These are phyloP conservation scores for Acanthamoeba castellanii DNA, from an alignment of 208 protist species.

Conservation along the genomic window DNA sequence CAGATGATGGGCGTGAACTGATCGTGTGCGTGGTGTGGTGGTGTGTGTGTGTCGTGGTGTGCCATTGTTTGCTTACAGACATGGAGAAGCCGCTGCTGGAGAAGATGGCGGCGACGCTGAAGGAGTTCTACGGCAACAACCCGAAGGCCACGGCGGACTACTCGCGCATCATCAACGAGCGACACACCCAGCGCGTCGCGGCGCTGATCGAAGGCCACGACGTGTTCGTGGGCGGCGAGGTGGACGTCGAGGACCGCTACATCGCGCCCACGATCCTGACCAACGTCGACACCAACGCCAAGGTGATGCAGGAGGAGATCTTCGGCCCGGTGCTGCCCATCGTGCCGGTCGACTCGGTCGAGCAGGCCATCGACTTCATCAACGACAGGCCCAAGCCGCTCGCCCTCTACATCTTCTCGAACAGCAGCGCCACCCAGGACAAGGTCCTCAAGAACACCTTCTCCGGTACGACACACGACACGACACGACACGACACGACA, in stretches of 20 bases:
- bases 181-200: conserved; percentile 86
- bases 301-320: conserved; percentile 76
- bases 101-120: conserved; percentile 67
- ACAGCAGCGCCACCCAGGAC: conserved; percentile 79
- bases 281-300: conserved; percentile 74
- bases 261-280: conserved; percentile 93
- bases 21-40: no score
- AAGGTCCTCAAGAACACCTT: conserved; percentile 77
- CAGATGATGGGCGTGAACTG: background rate
- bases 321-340: conserved; percentile 91
- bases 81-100: conserved; percentile 70
- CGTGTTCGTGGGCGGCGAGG: conserved; percentile 90
- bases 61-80: background rate
- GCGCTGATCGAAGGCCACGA: conserved; percentile 76
- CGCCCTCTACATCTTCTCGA: conserved; percentile 94
- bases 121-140: conserved; percentile 80
- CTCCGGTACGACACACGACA: conserved; percentile 88
- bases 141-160: conserved; percentile 81
- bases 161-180: conserved; percentile 84
- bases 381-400: conserved; percentile 90
- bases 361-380: conserved; percentile 89
- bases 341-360: conserved; percentile 83
- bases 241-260: conserved; percentile 86
- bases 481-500: no score
- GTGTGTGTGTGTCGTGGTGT: background rate